These are phyloP conservation scores for Rhizoclosmatium sp. DNA, from an alignment of 192 early-diverging fungal genomes.

Conservation along the genomic window DNA sequence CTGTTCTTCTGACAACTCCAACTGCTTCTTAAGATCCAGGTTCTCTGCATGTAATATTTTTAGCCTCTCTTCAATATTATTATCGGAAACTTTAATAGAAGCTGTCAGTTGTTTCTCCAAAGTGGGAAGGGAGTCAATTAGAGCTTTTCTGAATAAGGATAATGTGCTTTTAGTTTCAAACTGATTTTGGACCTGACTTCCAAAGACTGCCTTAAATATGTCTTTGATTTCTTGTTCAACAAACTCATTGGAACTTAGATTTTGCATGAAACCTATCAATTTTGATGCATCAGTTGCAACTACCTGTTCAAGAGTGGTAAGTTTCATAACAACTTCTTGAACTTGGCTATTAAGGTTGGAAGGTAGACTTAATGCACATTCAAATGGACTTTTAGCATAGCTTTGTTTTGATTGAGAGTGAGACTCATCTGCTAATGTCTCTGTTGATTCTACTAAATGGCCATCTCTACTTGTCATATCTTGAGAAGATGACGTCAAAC, in stretches of 20 bases:
- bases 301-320: neutral
- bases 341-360: conserved; percentile 8
- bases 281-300: conserved; percentile 16
- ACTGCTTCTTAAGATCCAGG: neutral
- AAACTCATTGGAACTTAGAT: neutral
- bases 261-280: neutral
- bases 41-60: neutral
- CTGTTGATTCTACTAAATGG: neutral
- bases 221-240: conserved; percentile 25
- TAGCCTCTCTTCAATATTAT: neutral
- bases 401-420: neutral
- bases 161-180: conserved; percentile 2
- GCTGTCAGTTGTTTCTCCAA: conserved; percentile 8
- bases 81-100: neutral
- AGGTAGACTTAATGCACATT: neutral
- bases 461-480: neutral
- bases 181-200: neutral
- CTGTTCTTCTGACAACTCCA: neutral
- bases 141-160: neutral
- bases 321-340: conserved; percentile 3
- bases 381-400: neutral
- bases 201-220: conserved; percentile 12
- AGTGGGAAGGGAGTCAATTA: neutral
- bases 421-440: conserved; percentile 24
- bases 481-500: neutral